Percentiles rank a stretch among this genome's conserved stretches.
Evolutionary conservation across 495 filamentous ascomycete genomes (phyloP).

Genomic region (Cenococcum geophilum): DNA sequence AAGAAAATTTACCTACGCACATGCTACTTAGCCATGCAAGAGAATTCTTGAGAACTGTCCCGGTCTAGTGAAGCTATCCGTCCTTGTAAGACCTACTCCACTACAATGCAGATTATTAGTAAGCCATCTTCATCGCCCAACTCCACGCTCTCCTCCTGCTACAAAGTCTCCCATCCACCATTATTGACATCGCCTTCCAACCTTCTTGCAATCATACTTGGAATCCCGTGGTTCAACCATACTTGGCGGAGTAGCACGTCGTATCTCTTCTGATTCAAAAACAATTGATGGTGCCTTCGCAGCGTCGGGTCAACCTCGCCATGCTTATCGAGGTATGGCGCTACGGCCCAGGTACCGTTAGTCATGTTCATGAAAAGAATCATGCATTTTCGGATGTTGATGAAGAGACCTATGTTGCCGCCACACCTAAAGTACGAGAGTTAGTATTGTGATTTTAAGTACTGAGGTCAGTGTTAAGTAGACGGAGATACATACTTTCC

Average conservation of each 20-base stretch:
- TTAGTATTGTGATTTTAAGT: background rate
- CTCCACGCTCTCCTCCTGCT: background rate
- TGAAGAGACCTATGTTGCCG: conserved; percentile 79
- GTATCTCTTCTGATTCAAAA: conserved; percentile 87
- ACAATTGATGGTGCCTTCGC: conserved; percentile 71
- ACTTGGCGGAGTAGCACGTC: conserved; percentile 77
- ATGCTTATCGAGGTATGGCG: conserved; percentile 91
- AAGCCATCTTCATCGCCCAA: background rate
- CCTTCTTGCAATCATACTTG: conserved; percentile 81
- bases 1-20: too few species aligned
- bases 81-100: too few species aligned
- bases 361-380: conserved; percentile 75
- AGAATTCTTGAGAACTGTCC: too few species aligned
- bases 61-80: too few species aligned
- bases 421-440: conserved; percentile 59
- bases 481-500: conserved; percentile 56
- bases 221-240: conserved; percentile 82
- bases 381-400: conserved; percentile 92
- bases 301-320: conserved; percentile 88
- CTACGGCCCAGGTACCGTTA: conserved; percentile 77
- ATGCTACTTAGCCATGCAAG: too few species aligned
- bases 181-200: conserved; percentile 93
- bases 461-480: background rate
- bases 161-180: conserved; percentile 86
- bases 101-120: too few species aligned